A percentile compares a stretch with the other conserved stretches of the same genome.
Evolutionary conservation across 2,329 filamentous ascomycete species (phyloP).

Genomic region (Colletotrichum phormii): DNA sequence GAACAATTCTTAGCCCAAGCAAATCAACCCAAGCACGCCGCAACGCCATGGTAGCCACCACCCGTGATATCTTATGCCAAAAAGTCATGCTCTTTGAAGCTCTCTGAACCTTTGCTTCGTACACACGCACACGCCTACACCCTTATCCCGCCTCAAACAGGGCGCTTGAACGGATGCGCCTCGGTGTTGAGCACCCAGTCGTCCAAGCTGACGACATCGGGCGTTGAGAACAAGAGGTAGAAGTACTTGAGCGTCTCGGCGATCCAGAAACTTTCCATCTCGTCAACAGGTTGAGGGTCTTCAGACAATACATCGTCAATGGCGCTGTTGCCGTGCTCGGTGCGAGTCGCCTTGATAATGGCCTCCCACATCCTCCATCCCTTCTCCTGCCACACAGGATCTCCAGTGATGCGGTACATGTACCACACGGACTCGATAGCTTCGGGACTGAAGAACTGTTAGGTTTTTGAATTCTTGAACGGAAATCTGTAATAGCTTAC

Average conservation of each 20-base stretch:
- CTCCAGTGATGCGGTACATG: constrained; percentile 90
- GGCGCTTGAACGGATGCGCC: constrained; percentile 68
- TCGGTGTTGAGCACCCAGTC: constrained; percentile 76
- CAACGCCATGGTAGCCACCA: constrained; percentile 26
- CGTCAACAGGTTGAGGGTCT: constrained; percentile 61
- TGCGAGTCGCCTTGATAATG: constrained; percentile 74
- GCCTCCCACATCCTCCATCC: constrained; percentile 89
- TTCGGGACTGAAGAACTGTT: constrained; percentile 70
- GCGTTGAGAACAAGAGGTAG: constrained; percentile 81
- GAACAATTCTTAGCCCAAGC: background rate
- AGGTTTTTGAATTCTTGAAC: constrained; percentile 35
- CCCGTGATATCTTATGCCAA: constrained; percentile 31
- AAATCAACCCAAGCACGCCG: constrained; percentile 1
- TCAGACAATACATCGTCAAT: constrained; percentile 70
- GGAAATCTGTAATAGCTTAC: constrained; percentile 56
- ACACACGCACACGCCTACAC: background rate
- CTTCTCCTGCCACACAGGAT: constrained; percentile 78
- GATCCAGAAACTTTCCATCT: constrained; percentile 92
- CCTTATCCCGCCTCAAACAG: constrained; percentile 41
- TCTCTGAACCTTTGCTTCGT: background rate
- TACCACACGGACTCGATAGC: constrained; percentile 91
- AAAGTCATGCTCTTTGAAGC: background rate
- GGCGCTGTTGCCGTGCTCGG: constrained; percentile 76
- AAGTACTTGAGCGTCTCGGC: constrained; percentile 95
- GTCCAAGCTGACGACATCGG: constrained; percentile 74